Evolutionary conservation across 176 grass and related monocot species (phyloP).

Genomic region (Aechmea fasciata): DNA sequence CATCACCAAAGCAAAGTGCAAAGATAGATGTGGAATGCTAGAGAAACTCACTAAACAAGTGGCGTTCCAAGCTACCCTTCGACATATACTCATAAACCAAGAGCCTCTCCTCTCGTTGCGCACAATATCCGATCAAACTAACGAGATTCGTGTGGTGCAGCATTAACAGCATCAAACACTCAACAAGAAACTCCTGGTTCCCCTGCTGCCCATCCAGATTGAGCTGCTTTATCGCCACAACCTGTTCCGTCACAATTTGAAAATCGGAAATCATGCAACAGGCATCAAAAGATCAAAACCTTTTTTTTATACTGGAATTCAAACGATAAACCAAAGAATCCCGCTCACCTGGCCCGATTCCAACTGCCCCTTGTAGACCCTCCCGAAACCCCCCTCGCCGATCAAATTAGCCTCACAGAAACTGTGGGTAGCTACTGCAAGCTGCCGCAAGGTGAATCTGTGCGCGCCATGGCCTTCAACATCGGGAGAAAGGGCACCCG

Average conservation of each 20-base stretch:
- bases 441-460: constrained; percentile 25
- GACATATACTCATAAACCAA: constrained; percentile 41
- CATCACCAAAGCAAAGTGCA: background rate
- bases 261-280: constrained; percentile 1
- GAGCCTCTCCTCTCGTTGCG: constrained; percentile 29
- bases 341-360: constrained; percentile 24
- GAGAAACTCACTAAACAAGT: constrained; percentile 29
- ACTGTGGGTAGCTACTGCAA: constrained; percentile 20
- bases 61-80: constrained; percentile 36
- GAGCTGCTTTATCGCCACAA: constrained; percentile 43
- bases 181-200: constrained; percentile 35
- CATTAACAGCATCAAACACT: constrained; percentile 37
- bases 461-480: constrained; percentile 4
- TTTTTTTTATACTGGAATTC: too few species aligned
- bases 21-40: background rate
- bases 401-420: constrained; percentile 28
- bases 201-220: constrained; percentile 28
- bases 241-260: constrained; percentile 13
- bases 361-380: constrained; percentile 32
- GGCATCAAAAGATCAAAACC: constrained; percentile 5
- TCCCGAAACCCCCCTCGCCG: constrained; percentile 44
- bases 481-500: constrained; percentile 5
- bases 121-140: constrained; percentile 35
- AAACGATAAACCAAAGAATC: background rate
- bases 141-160: constrained; percentile 40